phyloP scores from a whole-genome alignment of 805 yeast species.

The Schizosaccharomyces japonicus region DNA sequence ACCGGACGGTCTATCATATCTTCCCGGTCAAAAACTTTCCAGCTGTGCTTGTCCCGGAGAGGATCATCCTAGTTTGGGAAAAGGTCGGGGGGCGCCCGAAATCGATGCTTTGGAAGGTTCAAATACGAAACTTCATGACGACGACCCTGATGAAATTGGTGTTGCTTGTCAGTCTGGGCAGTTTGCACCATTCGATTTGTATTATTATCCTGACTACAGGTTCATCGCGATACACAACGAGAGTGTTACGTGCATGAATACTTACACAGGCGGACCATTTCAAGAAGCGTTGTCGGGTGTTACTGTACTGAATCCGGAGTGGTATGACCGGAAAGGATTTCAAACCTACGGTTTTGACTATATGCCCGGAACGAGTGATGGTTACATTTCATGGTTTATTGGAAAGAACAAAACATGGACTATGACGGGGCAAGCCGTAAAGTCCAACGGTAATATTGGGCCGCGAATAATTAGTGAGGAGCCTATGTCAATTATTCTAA shows the following conservation, averaged over 20 bases:
- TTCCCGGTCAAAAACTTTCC: slow-evolving; percentile 63
- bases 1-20: slow-evolving; percentile 63
- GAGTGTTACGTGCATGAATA: slow-evolving; percentile 54
- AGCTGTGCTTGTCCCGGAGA: slow-evolving; percentile 61
- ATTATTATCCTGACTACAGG: slow-evolving; percentile 80
- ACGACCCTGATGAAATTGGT: slow-evolving; percentile 17
- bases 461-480: slow-evolving; percentile 66
- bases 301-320: slow-evolving; percentile 50
- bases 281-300: slow-evolving; percentile 81
- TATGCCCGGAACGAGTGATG: slow-evolving; percentile 32
- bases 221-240: slow-evolving; percentile 49
- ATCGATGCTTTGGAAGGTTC: slow-evolving; percentile 81
- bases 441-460: slow-evolving; percentile 76
- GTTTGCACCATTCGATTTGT: slow-evolving; percentile 79
- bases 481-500: slow-evolving; percentile 76
- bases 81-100: slow-evolving; percentile 89
- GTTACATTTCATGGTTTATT: slow-evolving; percentile 60
- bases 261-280: slow-evolving; percentile 76
- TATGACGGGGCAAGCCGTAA: slow-evolving; percentile 45
- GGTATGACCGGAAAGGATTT: slow-evolving; percentile 54
- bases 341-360: slow-evolving; percentile 66
- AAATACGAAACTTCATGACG: slow-evolving; percentile 16
- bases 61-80: slow-evolving; percentile 70
- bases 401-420: slow-evolving; percentile 63
- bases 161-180: slow-evolving; percentile 77